Base-by-base conservation (phyloP, 176 grass and related monocot species). In the Aegilops bicornis region DNA sequence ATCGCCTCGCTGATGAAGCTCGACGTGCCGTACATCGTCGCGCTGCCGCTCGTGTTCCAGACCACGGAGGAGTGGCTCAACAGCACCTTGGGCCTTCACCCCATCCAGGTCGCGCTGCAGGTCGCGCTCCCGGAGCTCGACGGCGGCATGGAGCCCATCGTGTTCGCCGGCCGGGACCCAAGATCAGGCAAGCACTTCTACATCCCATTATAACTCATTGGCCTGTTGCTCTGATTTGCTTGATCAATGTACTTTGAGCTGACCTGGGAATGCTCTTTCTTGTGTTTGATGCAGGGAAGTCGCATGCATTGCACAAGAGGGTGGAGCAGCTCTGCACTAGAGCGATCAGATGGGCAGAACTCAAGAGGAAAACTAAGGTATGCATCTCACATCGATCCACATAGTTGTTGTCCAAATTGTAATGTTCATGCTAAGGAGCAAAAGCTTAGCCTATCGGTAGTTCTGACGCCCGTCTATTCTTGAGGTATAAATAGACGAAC, bases 61-160 rank as follows among this genome's bases (percentile, higher is more conserved):
- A 99, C 97, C 12, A 99, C 97, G 3, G 97, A 99, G 79, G 97
- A 99, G 77, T 99, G 97, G 97, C 92, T 99, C 27, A 99, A 90
- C 77, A 99, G 97, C 88, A 99, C 94, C 30, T 24, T 99, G 52
- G 97, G 97, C 0, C 90, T 99, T 23, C 97, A 99, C 86, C 97
- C 97, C 1, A 99, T 99, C 76, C 97, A 99, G 84, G 94, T 99
- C 3, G 97, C 97, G 43, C 84, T 99, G 94, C 97, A 99, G 89
- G 97, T 99, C 32, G 94, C 97, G 52, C 94, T 99, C 5, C 97
- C 94, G 33, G 97, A 99, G 86, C 90, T 99, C 2, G 97, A 99
- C 43, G 97, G 97, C 0, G 97, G 97, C 10, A 99, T 99, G 97
- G 97, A 99, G 73, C 97, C 97, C 65, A 99, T 99, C 42, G 97